These are phyloP conservation scores for Fusarium begoniae DNA, from an alignment of 2,329 filamentous ascomycete species.

Conservation along the genomic window DNA sequence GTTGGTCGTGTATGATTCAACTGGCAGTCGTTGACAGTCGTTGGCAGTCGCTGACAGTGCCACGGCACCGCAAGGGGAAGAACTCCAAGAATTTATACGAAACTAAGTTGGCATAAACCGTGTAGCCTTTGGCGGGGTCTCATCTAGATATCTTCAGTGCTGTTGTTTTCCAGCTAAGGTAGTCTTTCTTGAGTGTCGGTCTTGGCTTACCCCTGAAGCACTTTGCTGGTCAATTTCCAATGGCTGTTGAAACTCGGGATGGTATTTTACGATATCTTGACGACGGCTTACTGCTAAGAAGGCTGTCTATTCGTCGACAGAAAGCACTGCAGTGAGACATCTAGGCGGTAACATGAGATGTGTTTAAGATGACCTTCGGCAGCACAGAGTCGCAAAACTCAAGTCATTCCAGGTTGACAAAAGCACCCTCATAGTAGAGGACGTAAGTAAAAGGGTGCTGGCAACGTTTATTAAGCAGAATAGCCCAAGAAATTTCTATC, in stretches of 20 bases:
- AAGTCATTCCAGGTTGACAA: background rate
- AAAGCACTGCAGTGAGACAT: background rate
- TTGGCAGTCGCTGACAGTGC: background rate
- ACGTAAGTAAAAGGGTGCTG: background rate
- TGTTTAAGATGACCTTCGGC: background rate
- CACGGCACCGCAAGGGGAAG: background rate
- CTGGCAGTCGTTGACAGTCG: background rate
- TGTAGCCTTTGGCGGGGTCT: background rate
- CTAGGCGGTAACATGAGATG: background rate
- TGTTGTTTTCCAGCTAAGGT: background rate
- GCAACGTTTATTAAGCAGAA: background rate
- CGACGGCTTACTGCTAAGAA: background rate
- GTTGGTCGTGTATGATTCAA: background rate
- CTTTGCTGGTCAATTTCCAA: background rate
- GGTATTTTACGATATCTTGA: background rate
- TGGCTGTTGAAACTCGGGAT: background rate
- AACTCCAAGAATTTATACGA: background rate
- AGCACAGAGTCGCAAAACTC: background rate
- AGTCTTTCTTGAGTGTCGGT: background rate
- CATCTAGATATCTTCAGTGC: background rate
- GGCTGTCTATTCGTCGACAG: background rate
- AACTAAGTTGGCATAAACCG: background rate
- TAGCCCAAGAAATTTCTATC: too few species aligned
- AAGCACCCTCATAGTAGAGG: background rate
- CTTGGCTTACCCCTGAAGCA: background rate